phyloP scores from a whole-genome alignment of 176 grass and related monocot genomes.

The Tillandsia fasciculata region DNA sequence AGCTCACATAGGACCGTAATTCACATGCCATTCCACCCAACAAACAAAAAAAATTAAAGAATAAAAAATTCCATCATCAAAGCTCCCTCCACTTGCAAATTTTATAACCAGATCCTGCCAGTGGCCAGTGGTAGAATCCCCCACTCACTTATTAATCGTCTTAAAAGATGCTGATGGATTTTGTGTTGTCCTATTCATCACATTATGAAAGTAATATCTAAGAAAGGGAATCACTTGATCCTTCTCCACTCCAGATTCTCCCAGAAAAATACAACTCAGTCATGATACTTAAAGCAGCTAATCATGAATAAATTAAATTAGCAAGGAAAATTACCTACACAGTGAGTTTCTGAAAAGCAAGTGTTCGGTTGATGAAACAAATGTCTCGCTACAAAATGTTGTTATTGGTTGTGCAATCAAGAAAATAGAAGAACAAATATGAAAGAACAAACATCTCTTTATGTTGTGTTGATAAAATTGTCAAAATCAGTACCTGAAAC shows the following conservation, averaged over 20 bases:
- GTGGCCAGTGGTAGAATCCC: conserved; percentile 14
- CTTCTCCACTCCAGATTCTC: background rate
- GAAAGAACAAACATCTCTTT: no score
- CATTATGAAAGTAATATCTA: conserved; percentile 17
- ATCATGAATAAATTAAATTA: no score
- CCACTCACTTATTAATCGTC: conserved; percentile 11
- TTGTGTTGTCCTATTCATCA: conserved; percentile 21
- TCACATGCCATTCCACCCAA: background rate
- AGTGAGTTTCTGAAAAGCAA: no score
- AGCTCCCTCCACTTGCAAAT: background rate
- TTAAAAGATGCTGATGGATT: conserved; percentile 11
- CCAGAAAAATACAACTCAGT: conserved; percentile 1
- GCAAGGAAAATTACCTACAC: no score
- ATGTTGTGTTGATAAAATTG: background rate
- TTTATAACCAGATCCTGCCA: conserved; percentile 13
- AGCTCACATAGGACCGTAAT: background rate
- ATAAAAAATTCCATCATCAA: background rate
- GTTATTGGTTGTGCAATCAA: no score
- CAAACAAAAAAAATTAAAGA: background rate
- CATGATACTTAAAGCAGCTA: background rate
- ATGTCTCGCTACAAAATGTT: no score
- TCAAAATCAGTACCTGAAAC: background rate
- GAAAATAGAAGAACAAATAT: no score
- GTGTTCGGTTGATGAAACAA: no score
- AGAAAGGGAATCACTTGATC: conserved; percentile 8